Conservation (phyloP, 495 filamentous ascomycete genomes). For the Neurospora tetraspora region DNA sequence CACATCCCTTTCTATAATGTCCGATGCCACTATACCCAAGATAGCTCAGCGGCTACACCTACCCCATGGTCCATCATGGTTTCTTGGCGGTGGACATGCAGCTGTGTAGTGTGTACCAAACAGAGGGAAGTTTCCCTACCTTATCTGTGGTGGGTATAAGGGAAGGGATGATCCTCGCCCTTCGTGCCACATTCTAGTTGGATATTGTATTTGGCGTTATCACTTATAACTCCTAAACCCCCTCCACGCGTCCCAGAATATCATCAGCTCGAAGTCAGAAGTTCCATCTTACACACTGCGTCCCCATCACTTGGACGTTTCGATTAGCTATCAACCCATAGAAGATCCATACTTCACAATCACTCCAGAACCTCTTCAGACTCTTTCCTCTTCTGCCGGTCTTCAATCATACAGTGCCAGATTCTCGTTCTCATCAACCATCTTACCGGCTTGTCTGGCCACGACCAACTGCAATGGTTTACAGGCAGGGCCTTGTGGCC, state of each 20-base stretch:
- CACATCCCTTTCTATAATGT: neutral
- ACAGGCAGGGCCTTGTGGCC: neutral
- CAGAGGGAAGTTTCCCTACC: neutral
- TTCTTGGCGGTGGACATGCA: neutral
- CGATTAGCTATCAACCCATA: neutral
- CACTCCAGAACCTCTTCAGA: neutral
- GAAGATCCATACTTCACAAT: neutral
- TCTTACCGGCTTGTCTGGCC: neutral
- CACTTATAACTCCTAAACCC: neutral
- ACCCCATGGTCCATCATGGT: neutral
- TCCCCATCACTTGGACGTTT: neutral
- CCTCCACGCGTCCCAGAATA: neutral
- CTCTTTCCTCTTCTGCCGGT: neutral
- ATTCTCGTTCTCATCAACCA: neutral
- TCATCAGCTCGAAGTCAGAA: neutral
- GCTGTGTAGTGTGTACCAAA: neutral
- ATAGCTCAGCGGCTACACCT: neutral
- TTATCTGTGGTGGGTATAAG: neutral
- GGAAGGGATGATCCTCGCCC: neutral
- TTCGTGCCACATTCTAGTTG: neutral
- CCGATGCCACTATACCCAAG: neutral
- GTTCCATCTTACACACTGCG: neutral
- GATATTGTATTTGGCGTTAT: neutral
- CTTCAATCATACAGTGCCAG: neutral
- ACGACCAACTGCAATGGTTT: neutral